These are phyloP conservation scores for Sugiyamaella japonica DNA, from an alignment of 1,139 yeast species.

Conservation along the genomic window DNA sequence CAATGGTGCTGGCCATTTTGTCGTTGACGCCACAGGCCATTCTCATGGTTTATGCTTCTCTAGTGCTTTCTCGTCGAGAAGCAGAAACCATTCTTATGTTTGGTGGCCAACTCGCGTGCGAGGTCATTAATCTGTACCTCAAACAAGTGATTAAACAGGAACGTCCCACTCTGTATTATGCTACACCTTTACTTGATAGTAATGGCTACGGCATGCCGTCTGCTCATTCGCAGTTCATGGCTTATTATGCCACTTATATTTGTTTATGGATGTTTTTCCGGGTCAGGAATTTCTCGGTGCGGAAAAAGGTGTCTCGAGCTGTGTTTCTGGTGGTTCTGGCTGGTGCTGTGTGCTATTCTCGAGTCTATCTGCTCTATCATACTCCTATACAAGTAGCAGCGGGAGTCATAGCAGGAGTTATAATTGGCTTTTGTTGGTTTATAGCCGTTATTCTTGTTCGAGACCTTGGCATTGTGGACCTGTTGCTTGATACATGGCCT, in stretches of 20 bases:
- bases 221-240: conserved; percentile 96
- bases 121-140: conserved; percentile 65
- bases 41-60: conserved; percentile 75
- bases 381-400: conserved; percentile 68
- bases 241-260: conserved; percentile 71
- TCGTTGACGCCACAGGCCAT: conserved; percentile 83
- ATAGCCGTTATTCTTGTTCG: conserved; percentile 48
- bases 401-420: conserved; percentile 65
- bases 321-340: conserved; percentile 38
- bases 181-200: conserved; percentile 25
- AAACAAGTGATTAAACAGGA: conserved; percentile 68
- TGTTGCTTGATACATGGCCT: conserved; percentile 39
- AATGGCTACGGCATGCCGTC: conserved; percentile 93
- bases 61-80: conserved; percentile 81
- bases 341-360: conserved; percentile 61
- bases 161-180: conserved; percentile 54
- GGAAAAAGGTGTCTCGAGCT: conserved; percentile 36
- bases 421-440: conserved; percentile 61
- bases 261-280: conserved; percentile 51
- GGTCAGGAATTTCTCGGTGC: conserved; percentile 40
- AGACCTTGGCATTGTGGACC: conserved; percentile 39
- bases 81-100: conserved; percentile 82
- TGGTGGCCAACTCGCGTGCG: conserved; percentile 82
- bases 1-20: conserved; percentile 65
- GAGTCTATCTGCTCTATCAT: conserved; percentile 81